These are phyloP conservation scores for Aspergillus proliferans DNA, from an alignment of 2,329 filamentous ascomycete species.

Conservation along the genomic window DNA sequence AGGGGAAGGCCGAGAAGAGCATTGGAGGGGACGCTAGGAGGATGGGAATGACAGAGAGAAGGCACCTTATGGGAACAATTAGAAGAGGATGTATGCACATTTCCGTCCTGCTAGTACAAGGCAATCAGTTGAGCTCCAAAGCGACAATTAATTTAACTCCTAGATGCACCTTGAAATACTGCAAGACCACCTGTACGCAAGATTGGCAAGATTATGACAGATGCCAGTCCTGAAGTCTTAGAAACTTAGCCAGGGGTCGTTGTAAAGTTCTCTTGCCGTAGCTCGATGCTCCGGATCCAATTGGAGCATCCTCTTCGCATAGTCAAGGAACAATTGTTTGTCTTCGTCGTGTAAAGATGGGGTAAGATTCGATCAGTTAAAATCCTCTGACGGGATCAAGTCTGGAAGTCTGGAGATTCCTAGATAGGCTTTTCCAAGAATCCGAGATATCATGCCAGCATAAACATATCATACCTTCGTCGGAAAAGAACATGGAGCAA, in stretches of 20 bases:
- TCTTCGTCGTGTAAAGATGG: constrained; percentile 22
- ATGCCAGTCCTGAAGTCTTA: background rate
- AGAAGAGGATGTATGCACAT: too few species aligned
- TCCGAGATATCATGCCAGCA: background rate
- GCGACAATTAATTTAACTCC: too few species aligned
- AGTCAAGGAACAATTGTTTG: constrained; percentile 25
- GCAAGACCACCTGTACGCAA: too few species aligned
- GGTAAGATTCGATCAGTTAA: constrained; percentile 11
- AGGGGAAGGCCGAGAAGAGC: too few species aligned
- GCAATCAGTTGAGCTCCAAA: too few species aligned
- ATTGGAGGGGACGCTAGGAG: too few species aligned
- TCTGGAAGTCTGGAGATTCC: constrained; percentile 15
- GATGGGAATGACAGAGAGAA: too few species aligned
- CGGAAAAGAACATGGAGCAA: constrained; percentile 6
- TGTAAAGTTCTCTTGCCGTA: constrained; percentile 27
- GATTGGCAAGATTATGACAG: too few species aligned
- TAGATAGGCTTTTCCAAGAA: constrained; percentile 5
- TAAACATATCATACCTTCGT: constrained; percentile 9
- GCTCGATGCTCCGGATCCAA: constrained; percentile 28
- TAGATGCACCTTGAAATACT: too few species aligned
- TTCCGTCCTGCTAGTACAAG: too few species aligned
- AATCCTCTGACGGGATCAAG: constrained; percentile 17
- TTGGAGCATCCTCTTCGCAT: constrained; percentile 25
- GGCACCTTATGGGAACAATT: too few species aligned
- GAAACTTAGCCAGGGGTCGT: constrained; percentile 24